Evolutionary conservation across 139 green algal species (phyloP), one percentile per base, ranked within the genome.

Genomic region (Microglena sp.): DNA sequence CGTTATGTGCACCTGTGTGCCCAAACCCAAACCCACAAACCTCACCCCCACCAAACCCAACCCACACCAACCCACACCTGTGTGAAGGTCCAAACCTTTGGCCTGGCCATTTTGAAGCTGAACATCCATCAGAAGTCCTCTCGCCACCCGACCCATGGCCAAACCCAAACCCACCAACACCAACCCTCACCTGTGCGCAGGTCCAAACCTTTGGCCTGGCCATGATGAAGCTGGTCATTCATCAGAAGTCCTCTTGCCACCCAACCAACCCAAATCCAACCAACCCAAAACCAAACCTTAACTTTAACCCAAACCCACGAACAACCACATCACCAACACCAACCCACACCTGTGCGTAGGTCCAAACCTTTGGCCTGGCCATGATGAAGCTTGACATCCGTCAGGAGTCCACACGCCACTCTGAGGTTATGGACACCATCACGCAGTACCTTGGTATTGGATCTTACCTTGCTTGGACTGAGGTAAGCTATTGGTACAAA

Each of bases 331-430:
- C n/a, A n/a, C n/a, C n/a, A n/a, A n/a, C n/a, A n/a, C n/a, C n/a
- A n/a, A n/a, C n/a, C n/a, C n/a, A n/a, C n/a, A n/a, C n/a, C n/a
- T n/a, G n/a, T n/a, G 31, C n/a, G 21, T 65, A 80, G 72, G 63
- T 76, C 18, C 75, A 88, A 70, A 87, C 77, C 69, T 96, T 96
- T 72, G 92, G 92, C 1, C 62, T 97, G 59, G 62, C 55, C 55
- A 77, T 98, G 43, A 87, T 93, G 70, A 83, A 81, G 66, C 82
- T 98, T 71, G 92, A 98, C 75, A 83, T 97, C 60, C 82, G 92
- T 11, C 77, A 97, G 75, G 91, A 97, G 75, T 74, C 59, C 67
- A 80, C 82, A 3, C 84, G 92, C 34, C 92, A 97, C 82, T 76
- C 84, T 22, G 87, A 96, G 57, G 90, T 84, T 0, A 68, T 98